Base-by-base conservation (phyloP, 306 rosid genomes). In the Ceratonia siliqua region DNA sequence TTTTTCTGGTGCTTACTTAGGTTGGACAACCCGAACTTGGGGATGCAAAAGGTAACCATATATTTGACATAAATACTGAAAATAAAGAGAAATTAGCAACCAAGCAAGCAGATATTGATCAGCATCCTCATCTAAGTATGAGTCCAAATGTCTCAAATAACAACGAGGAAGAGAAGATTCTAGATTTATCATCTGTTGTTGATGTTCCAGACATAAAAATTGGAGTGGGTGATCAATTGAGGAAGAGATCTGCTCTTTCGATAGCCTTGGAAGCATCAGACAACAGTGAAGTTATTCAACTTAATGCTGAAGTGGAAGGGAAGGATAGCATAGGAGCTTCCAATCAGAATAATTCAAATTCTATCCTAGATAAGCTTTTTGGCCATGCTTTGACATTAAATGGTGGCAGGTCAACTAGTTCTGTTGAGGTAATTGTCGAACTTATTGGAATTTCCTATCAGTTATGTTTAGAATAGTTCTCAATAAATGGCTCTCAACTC, bases 301-400 rank as follows among this genome's bases (percentile, higher is more conserved):
- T 65, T 68, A 80, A 83, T 62, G 84, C 85, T 78, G 92, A 84
- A 64, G 88, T 82, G 33, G 76, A 67, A 52, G 82, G 78, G 76
- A 72, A 79, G 80, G 78, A 87, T 71, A 82, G 77, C 3, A 7
- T 70, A 15, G 86, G 68, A 18, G 92, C 68, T 70, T 62, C 86
- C 55, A 77, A 65, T 83, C 78, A 72, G 38, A 90, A 59, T 24
- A 77, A 61, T 74, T 80, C 91, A 59, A 77, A 85, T 72, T 90
- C 97, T 74, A 77, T 89, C 54, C 80, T 93, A 64, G 88, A 80
- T 39, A 90, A 89, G 81, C 77, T 93, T 83, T 91, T 93, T 59
- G 86, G 88, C 73, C 52, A 76, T 83, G 77, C 87, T 67, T 79
- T 82, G 77, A 54, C 88, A 27, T 65, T 78, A 39, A 84, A 82